Base-by-base conservation (phyloP, 495 filamentous ascomycete genomes). In the Tuber umbilicatum region DNA sequence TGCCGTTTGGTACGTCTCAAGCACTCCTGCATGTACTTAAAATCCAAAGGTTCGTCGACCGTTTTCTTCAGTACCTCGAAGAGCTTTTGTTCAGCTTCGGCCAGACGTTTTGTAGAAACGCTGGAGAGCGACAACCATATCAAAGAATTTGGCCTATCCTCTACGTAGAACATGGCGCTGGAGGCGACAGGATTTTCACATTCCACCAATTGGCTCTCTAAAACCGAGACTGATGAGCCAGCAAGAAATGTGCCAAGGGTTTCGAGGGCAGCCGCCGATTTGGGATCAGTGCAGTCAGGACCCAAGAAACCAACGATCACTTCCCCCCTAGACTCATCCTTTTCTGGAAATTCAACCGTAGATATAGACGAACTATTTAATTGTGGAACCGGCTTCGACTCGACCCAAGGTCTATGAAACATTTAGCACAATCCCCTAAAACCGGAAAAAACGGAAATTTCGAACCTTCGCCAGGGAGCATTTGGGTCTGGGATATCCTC, bases 131-230 rank as follows among this genome's bases (percentile, higher is more conserved):
- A 90, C 77, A 98, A 89, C 84, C 90, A 93, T 60, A 98, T 91
- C 72, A 97, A 86, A 38, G 89, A 90, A 77, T 90, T 90, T n/a
- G 93, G 93, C 50, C 93, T 89, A 45, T 88, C 85, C 70, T 97
- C 93, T 68, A 87, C 91, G 79, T 87, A 88, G 80, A 91, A 93
- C 42, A 88, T 88, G 12, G 97, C 89, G 5, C 89, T 91, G 84
- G 94, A 97, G 17, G 93, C 92, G 73, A 97, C 86, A 23, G 81
- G 81, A 75, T 97, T 91, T 82, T 98, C 94, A 79, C 91, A 94
- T 80, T 99, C 96, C 16, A 99, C 95, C 72, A 99, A 87, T 31
- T 89, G 88, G 78, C 97, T 97, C 75, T 98, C 94, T 27, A 99
- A 85, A 21, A 98, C 85, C 2, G 94, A 94, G 2, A 97, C 93